A percentile compares a stretch with the other conserved stretches of the same genome.
Evolutionary conservation across 2,329 filamentous ascomycete genomes (phyloP).

Genomic region (Tolypocladium ovalisporum): DNA sequence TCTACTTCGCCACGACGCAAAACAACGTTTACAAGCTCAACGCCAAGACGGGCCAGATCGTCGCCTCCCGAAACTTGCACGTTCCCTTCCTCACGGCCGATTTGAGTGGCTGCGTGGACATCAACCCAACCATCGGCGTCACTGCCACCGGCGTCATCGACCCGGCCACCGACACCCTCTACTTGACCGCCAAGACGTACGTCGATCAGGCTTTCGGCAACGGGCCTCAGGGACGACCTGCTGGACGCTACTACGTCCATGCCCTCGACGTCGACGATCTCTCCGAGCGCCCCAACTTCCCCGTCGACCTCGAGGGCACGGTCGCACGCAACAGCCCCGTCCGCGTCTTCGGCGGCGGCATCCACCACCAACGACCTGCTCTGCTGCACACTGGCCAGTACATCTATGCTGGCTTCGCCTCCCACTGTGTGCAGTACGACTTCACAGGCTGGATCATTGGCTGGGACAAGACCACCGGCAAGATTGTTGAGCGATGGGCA

Average conservation of each 20-base stretch:
- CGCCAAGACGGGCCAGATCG: constrained; percentile 39
- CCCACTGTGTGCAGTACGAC: constrained; percentile 45
- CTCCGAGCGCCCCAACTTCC: constrained; percentile 28
- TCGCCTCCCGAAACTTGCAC: constrained; percentile 34
- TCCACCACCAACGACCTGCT: constrained; percentile 39
- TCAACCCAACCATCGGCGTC: constrained; percentile 34
- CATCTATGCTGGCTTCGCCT: constrained; percentile 42
- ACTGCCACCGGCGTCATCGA: constrained; percentile 36
- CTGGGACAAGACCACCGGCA: constrained; percentile 29
- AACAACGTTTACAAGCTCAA: constrained; percentile 48
- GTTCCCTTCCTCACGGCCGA: constrained; percentile 39
- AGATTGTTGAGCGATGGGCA: constrained; percentile 26
- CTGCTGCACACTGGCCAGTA: constrained; percentile 32
- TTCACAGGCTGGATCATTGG: constrained; percentile 43
- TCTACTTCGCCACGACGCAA: constrained; percentile 45
- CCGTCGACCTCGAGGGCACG: constrained; percentile 34
- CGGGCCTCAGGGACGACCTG: constrained; percentile 19
- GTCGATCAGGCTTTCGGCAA: constrained; percentile 16
- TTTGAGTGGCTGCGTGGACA: constrained; percentile 35
- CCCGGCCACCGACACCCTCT: constrained; percentile 30
- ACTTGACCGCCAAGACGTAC: constrained; percentile 33
- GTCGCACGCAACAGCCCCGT: constrained; percentile 32
- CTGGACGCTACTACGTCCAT: constrained; percentile 25
- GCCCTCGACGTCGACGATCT: constrained; percentile 27
- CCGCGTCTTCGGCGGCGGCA: constrained; percentile 40